These are phyloP conservation scores for Brassica nigra DNA, from an alignment of 345 rosid species.

Conservation along the genomic window DNA sequence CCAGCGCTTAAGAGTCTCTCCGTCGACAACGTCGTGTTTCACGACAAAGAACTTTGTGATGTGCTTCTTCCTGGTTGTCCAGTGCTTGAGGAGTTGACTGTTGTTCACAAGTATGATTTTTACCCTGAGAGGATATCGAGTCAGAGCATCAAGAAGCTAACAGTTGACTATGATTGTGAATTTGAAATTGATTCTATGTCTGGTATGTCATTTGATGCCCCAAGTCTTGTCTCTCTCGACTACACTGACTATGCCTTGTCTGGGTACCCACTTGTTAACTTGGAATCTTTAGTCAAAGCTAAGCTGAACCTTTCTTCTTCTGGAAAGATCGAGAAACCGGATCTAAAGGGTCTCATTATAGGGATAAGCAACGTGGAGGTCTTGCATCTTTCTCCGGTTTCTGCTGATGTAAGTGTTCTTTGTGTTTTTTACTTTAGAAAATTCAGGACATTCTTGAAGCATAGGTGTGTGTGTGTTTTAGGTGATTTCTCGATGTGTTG, in stretches of 20 bases:
- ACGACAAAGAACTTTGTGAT: not conserved
- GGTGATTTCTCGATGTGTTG: not conserved
- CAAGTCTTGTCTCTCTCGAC: not conserved
- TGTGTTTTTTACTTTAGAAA: not conserved
- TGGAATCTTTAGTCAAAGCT: slow-evolving; percentile 11
- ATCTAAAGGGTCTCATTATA: not conserved
- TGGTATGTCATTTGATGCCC: not conserved
- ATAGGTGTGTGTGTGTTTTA: not conserved
- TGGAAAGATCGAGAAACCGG: not conserved
- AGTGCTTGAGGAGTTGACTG: slow-evolving; percentile 8
- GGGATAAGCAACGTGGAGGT: slow-evolving; percentile 6
- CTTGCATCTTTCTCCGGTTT: not conserved
- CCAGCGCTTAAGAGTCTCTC: slow-evolving; percentile 26
- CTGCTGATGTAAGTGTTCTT: not conserved
- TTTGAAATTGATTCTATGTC: not conserved
- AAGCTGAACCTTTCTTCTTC: not conserved
- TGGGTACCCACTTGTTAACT: not conserved
- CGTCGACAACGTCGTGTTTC: not conserved
- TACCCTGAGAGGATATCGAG: not conserved
- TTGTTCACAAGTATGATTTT: not conserved
- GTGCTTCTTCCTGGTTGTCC: slow-evolving; percentile 24
- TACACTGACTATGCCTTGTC: not conserved
- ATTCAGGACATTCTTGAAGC: slow-evolving; percentile 5
- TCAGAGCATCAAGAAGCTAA: slow-evolving; percentile 9
- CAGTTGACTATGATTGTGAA: not conserved